Evolutionary conservation across 1,284 basidiomycete genomes (phyloP), one percentile per base, ranked within the genome.

Genomic region (Ganoderma multipileum): DNA sequence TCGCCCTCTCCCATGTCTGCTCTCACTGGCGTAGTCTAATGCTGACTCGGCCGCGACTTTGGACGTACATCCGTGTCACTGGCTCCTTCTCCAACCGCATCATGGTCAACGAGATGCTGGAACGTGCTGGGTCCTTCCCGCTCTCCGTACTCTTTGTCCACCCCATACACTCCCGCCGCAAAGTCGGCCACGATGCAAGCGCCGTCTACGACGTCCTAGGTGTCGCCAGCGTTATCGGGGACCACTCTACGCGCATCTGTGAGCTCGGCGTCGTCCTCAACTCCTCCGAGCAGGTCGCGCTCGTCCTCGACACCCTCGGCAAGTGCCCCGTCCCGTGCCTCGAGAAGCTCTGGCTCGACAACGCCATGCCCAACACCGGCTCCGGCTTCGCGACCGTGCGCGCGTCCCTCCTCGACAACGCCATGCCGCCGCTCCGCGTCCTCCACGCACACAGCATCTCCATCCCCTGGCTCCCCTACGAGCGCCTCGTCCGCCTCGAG

Each of bases 1-100:
- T 71, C 42, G 58, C 57, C 30, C 61, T 69, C n/a, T 71, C 70
- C 16, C 68, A 69, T 33, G 70, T 71, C 60, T 71, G 70, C 58
- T 18, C 54, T 3, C 70, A 66, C 36, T 71, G 70, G 70, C 70
- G 70, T 38, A 26, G 42, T 1, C 64, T 71, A 41, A 59, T 64
- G 58, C 47, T 69, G 28, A 60, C 55, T 36, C 61, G 65, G 1
- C 70, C 70, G 5, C 65, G 44, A 7, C 68, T 71, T 11, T 71
- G 70, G 70, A 67, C 61, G 26, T 65, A 68, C 61, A 63, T 71
- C 50, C 70, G 66, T 11, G 44, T 71, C 28, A 69, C 70, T 2
- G 68, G 70, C 44, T 61, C 68, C 8, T 68, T 67, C 57, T 23
- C 54, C 3, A 71, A 67, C 52, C 61, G 68, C 23, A 58, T 69